Conservation (phyloP, 139 green algal species). For the Closterium sp. region DNA sequence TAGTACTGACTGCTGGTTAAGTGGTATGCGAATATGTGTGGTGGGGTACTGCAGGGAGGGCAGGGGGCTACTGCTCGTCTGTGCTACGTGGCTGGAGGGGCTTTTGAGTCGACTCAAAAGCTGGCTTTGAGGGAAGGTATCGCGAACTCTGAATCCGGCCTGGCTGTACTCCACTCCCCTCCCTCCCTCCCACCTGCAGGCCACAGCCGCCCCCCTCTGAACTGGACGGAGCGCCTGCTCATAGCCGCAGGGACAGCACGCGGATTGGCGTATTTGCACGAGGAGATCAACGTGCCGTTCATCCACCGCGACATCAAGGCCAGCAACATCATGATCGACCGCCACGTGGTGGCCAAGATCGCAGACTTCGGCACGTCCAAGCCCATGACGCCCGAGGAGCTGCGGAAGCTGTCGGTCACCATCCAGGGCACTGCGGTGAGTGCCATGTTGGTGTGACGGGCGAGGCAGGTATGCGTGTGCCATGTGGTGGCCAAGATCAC, state of each 20-base stretch:
- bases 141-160: too few species aligned
- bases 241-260: slow-evolving; percentile 8
- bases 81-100: too few species aligned
- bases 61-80: too few species aligned
- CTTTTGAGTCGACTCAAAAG: neutral
- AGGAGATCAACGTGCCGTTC: slow-evolving; percentile 21
- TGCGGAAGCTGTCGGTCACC: neutral
- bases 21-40: neutral
- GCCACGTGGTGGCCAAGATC: slow-evolving; percentile 2
- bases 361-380: slow-evolving; percentile 1
- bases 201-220: slow-evolving; percentile 10
- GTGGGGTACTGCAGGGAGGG: too few species aligned
- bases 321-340: slow-evolving; percentile 6
- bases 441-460: too few species aligned
- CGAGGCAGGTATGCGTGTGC: too few species aligned
- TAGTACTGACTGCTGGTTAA: neutral
- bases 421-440: slow-evolving; percentile 2
- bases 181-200: neutral
- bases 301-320: slow-evolving; percentile 37
- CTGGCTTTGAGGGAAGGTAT: neutral
- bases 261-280: slow-evolving; percentile 24
- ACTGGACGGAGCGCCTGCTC: neutral
- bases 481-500: neutral
- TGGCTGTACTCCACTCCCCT: too few species aligned
- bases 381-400: neutral